A percentile compares a stretch with the other conserved stretches of the same genome.
These are phyloP conservation scores for Cladosporium phlei DNA, from an alignment of 2,329 filamentous ascomycete genomes.

Conservation along the genomic window DNA sequence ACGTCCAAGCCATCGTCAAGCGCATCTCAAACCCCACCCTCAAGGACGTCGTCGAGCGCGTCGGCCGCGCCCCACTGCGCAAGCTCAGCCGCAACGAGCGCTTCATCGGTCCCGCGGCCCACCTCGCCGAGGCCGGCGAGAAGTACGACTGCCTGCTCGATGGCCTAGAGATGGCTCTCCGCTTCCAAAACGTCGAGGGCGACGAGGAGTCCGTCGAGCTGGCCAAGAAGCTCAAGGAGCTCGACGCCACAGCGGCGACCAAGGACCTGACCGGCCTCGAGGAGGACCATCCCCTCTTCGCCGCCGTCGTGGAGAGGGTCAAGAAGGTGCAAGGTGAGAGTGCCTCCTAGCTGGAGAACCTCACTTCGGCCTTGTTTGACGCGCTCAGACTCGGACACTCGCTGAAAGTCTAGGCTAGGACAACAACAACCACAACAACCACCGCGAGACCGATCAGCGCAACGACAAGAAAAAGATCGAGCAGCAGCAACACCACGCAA, in stretches of 20 bases:
- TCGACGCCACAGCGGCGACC: conserved; percentile 69
- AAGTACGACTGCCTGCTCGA: conserved; percentile 69
- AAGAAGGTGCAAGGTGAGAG: conserved; percentile 64
- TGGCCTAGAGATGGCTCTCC: conserved; percentile 84
- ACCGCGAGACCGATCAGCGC: no score
- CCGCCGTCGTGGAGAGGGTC: conserved; percentile 70
- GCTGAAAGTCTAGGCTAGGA: not conserved
- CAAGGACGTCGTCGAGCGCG: conserved; percentile 89
- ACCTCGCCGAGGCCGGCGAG: conserved; percentile 77
- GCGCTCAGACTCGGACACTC: conserved; percentile 4
- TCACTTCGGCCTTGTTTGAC: conserved; percentile 7
- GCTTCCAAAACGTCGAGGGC: conserved; percentile 89
- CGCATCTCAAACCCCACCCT: conserved; percentile 92
- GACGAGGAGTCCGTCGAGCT: conserved; percentile 87
- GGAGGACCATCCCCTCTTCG: conserved; percentile 69
- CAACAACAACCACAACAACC: not conserved
- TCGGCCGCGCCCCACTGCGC: conserved; percentile 87
- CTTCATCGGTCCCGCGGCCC: conserved; percentile 85
- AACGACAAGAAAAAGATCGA: no score
- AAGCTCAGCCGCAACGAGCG: conserved; percentile 95
- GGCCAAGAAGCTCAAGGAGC: conserved; percentile 75
- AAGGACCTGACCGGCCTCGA: conserved; percentile 77
- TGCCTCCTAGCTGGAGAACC: conserved; percentile 11
- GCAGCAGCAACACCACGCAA: not conserved
- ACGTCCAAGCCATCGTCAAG: conserved; percentile 86